phyloP scores from a whole-genome alignment of 495 filamentous ascomycete genomes.

The Aspergillus wentii region DNA sequence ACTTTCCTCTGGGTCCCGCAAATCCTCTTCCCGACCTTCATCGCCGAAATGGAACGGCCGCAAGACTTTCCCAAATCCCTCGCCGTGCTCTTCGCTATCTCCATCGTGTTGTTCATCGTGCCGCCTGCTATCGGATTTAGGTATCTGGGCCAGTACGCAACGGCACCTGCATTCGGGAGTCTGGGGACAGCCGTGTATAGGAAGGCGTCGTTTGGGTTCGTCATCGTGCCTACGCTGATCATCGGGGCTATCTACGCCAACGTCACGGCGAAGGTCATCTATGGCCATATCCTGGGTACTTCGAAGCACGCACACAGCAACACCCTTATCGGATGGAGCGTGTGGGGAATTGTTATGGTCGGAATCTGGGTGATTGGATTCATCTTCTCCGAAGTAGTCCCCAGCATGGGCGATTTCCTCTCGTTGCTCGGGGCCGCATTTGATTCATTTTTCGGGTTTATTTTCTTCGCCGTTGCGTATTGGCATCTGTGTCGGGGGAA shows the following conservation, averaged over 20 bases:
- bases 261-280: slow-evolving; percentile 47
- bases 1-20: slow-evolving; percentile 44
- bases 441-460: slow-evolving; percentile 35
- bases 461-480: slow-evolving; percentile 46
- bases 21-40: slow-evolving; percentile 53
- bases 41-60: slow-evolving; percentile 54
- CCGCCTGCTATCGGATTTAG: slow-evolving; percentile 49
- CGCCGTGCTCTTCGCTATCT: slow-evolving; percentile 41
- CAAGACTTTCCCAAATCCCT: slow-evolving; percentile 52
- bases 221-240: slow-evolving; percentile 44
- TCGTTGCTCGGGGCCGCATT: slow-evolving; percentile 46
- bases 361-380: slow-evolving; percentile 42
- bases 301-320: slow-evolving; percentile 44
- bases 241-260: slow-evolving; percentile 50
- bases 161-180: slow-evolving; percentile 47
- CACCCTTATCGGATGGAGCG: slow-evolving; percentile 44
- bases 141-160: slow-evolving; percentile 45
- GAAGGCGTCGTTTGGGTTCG: slow-evolving; percentile 41
- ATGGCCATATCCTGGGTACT: slow-evolving; percentile 40
- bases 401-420: slow-evolving; percentile 46
- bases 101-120: slow-evolving; percentile 48
- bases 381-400: slow-evolving; percentile 46
- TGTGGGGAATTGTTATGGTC: slow-evolving; percentile 41
- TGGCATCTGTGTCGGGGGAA: slow-evolving; percentile 40
- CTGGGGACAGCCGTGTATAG: slow-evolving; percentile 41